A percentile compares a stretch with the other conserved stretches of the same genome.
These are phyloP conservation scores for Diddensiella santjacobensis DNA, from an alignment of 805 yeast genomes.

Conservation along the genomic window DNA sequence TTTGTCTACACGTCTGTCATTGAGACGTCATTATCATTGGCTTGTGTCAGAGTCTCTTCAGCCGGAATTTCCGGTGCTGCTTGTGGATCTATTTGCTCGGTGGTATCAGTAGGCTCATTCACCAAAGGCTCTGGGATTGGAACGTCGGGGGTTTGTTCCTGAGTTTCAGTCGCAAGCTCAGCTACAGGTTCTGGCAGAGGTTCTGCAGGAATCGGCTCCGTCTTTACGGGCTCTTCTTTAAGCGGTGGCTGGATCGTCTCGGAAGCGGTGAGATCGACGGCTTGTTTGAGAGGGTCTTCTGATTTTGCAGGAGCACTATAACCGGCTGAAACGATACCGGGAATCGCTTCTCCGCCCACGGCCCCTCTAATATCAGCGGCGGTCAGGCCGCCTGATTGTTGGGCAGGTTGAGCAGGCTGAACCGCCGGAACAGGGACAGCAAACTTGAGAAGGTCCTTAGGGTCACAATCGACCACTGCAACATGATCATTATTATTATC, in stretches of 20 bases:
- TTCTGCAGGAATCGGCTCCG: background rate
- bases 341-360: constrained; percentile 47
- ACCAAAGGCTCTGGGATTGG: too few species aligned
- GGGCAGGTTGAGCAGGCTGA: constrained; percentile 20
- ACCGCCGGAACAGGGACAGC: constrained; percentile 30
- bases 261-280: background rate
- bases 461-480: constrained; percentile 36
- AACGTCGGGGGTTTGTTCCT: too few species aligned
- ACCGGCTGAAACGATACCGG: constrained; percentile 35
- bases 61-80: constrained; percentile 7
- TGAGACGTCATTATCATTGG: constrained; percentile 8
- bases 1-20: constrained; percentile 8
- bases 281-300: background rate
- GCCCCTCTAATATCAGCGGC: constrained; percentile 54
- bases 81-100: too few species aligned
- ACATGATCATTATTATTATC: constrained; percentile 19
- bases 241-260: too few species aligned
- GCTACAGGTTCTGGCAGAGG: background rate
- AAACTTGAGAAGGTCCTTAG: constrained; percentile 45
- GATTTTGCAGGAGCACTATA: constrained; percentile 2
- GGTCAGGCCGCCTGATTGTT: constrained; percentile 34
- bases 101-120: too few species aligned
- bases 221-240: background rate
- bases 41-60: background rate
- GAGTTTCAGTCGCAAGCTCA: too few species aligned